phyloP scores from a whole-genome alignment of 257 asterid genomes.

The Salvia hispanica region DNA sequence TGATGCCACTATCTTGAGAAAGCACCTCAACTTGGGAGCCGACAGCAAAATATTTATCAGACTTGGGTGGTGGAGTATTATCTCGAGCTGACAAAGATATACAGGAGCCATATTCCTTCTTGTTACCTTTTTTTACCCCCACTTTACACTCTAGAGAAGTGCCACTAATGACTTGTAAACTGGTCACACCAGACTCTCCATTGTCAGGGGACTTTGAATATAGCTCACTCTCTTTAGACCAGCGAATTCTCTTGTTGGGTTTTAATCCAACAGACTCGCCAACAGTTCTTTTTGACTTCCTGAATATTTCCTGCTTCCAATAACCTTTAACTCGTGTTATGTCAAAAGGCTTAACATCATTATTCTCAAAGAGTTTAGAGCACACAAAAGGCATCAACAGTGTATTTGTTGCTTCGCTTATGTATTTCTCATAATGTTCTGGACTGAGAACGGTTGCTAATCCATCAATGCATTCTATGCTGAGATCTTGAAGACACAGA shows the following conservation, averaged over 20 bases:
- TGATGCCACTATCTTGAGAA: slow-evolving; percentile 82
- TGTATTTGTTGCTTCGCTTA: slow-evolving; percentile 40
- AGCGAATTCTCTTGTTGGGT: slow-evolving; percentile 64
- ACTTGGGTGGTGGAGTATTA: slow-evolving; percentile 16
- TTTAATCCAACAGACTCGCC: slow-evolving; percentile 45
- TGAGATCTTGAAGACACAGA: slow-evolving; percentile 91
- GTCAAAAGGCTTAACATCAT: slow-evolving; percentile 64
- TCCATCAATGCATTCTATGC: slow-evolving; percentile 93
- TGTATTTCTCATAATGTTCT: slow-evolving; percentile 63
- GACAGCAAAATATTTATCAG: slow-evolving; percentile 37
- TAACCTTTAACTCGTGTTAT: slow-evolving; percentile 68
- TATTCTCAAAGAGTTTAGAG: slow-evolving; percentile 67
- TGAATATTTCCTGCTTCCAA: slow-evolving; percentile 69
- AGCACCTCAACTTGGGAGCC: slow-evolving; percentile 83
- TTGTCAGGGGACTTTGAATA: slow-evolving; percentile 32
- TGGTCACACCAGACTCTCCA: slow-evolving; percentile 29
- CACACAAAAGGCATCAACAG: slow-evolving; percentile 70
- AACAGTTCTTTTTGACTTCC: slow-evolving; percentile 34
- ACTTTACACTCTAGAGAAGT: slow-evolving; percentile 14
- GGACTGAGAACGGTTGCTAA: slow-evolving; percentile 87
- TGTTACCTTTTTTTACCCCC: slow-evolving; percentile 5
- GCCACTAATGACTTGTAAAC: slow-evolving; percentile 26
- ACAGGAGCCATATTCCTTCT: slow-evolving; percentile 29
- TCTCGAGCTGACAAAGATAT: slow-evolving; percentile 26
- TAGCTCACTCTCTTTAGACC: slow-evolving; percentile 46